Evolutionary conservation across 1,284 basidiomycete species (phyloP), one percentile per base, ranked within the genome.

Genomic region (Paramarasmius palmivorus): DNA sequence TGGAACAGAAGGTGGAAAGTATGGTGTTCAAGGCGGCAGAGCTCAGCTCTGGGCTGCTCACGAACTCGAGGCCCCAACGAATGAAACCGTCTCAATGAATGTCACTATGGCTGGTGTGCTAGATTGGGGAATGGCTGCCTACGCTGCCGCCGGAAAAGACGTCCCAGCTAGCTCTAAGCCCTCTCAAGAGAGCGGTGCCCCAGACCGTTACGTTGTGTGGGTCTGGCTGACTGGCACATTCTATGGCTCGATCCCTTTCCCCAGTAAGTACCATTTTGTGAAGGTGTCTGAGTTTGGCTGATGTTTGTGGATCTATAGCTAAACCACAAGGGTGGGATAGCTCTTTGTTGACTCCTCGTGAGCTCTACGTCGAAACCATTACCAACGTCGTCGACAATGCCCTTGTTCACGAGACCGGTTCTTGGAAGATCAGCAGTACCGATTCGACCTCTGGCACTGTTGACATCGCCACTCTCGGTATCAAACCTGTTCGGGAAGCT

Each of bases 1-100:
- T 44, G 19, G 41, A 15, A 44, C 41, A 2, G 41, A 44, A n/a
- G 41, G 41, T 25, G 41, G 41, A 25, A 44, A 44, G 25, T 44
- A 44, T 44, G 41, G 41, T 20, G 22, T 44, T 44, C 41, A 44
- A 44, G 41, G 41, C 20, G 41, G 41, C 4, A 19, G 41, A 22
- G 41, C 41, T 44, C 41, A 44, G 8, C 41, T 44, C n/a, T 44
- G 41, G 41, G 41, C 41, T 7, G 41, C 41, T 25, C 19, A 22
- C 9, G 41, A 44, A 3, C 7, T 44, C 6, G 25, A 26, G 20
- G 19, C n/a, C 20, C 41, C 41, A 9, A 44, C 41, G 14, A 44
- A 44, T 25, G 41, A 44, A 44, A 44, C 41, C 19, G 41, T 44
- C 9, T 44, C 41, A 10, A 23, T 44, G 19, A 25, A 44, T 26